These are phyloP conservation scores for Pinus taeda DNA, from an alignment of 75 land plant genomes.

Conservation along the genomic window DNA sequence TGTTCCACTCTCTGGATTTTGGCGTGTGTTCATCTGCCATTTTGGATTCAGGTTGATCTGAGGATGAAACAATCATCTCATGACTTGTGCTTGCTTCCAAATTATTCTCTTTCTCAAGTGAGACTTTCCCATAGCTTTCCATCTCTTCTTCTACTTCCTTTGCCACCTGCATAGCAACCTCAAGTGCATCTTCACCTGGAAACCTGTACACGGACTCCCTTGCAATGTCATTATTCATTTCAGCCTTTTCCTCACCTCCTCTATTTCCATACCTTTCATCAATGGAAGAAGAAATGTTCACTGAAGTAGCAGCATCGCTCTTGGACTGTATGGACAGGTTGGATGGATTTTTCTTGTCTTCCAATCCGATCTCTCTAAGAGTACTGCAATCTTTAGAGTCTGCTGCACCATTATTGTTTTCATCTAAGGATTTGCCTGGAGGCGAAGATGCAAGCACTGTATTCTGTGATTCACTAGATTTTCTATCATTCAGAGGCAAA, in stretches of 20 bases:
- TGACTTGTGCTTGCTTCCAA: slow-evolving; percentile 18
- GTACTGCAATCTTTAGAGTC: background rate
- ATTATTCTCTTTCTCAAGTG: slow-evolving; percentile 23
- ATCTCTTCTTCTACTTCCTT: slow-evolving; percentile 16
- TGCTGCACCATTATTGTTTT: background rate
- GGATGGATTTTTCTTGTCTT: background rate
- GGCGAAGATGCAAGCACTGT: background rate
- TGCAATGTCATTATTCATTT: background rate
- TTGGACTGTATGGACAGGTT: background rate
- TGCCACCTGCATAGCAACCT: slow-evolving; percentile 45
- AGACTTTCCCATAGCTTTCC: slow-evolving; percentile 10
- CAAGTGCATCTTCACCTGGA: slow-evolving; percentile 38
- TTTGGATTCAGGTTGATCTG: background rate
- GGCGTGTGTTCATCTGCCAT: background rate
- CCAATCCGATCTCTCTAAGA: background rate
- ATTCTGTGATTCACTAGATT: background rate
- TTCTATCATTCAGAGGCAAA: background rate
- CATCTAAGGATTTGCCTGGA: background rate
- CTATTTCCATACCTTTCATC: background rate
- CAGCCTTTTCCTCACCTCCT: slow-evolving; percentile 8
- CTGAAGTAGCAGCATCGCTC: background rate
- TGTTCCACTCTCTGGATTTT: background rate
- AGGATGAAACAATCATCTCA: slow-evolving; percentile 23
- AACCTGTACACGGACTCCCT: background rate
- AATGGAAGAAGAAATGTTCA: background rate